Percentiles rank a stretch among this genome's conserved stretches.
Conservation (phyloP, 1,284 basidiomycete species). For the Melampsora larici-populina region DNA sequence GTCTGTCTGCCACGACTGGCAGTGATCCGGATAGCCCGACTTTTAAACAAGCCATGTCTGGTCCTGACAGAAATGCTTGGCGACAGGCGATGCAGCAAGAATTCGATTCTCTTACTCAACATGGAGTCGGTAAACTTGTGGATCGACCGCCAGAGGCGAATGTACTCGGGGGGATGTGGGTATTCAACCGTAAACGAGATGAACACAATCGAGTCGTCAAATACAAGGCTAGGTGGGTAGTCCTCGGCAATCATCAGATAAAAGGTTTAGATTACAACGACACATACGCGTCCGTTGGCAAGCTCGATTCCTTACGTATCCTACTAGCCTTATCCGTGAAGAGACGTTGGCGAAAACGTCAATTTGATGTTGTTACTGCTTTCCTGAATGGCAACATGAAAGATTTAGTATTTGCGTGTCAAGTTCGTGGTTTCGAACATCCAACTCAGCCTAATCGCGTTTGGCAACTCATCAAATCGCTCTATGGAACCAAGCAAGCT, state of each 20-base stretch:
- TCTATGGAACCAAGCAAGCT: not conserved
- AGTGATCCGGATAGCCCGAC: too few relatives aligned
- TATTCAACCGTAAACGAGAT: constrained; percentile 35
- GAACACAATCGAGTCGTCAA: not conserved
- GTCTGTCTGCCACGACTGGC: too few relatives aligned
- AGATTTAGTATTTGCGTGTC: not conserved
- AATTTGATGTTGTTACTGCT: constrained; percentile 2
- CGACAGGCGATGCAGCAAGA: not conserved
- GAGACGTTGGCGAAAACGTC: too few relatives aligned
- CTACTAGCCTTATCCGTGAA: not conserved
- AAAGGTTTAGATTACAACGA: too few relatives aligned
- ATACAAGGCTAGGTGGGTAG: constrained; percentile 19
- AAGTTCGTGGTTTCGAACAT: not conserved
- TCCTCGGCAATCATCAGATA: constrained; percentile 21
- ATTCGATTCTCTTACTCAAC: not conserved
- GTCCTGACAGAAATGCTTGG: too few relatives aligned
- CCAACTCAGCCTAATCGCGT: not conserved
- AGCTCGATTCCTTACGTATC: not conserved
- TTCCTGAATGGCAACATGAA: constrained; percentile 2
- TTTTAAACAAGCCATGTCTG: too few relatives aligned
- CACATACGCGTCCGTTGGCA: constrained; percentile 4
- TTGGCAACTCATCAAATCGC: not conserved
- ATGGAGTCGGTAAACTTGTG: too few relatives aligned
- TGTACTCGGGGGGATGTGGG: not conserved
- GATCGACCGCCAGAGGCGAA: too few relatives aligned